A percentile compares a stretch with the other conserved stretches of the same genome.
Evolutionary conservation across 2,329 filamentous ascomycete species (phyloP).

Genomic region (Elsinoe necatrix): DNA sequence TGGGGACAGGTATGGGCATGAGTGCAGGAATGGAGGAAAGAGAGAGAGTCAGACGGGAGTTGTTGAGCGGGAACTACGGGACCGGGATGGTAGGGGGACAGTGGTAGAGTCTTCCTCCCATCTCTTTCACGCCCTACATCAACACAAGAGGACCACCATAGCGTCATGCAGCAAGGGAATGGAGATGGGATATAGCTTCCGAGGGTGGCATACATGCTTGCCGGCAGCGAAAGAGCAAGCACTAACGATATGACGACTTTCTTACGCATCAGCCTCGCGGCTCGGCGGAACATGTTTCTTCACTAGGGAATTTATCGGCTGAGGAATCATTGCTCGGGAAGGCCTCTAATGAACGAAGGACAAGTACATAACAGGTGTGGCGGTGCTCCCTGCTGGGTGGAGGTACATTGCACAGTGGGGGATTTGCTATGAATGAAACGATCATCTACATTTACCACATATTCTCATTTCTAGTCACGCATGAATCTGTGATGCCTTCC

Average conservation of each 20-base stretch:
- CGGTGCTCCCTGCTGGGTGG: not conserved
- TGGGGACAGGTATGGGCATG: slow-evolving; percentile 12
- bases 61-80: slow-evolving; percentile 13
- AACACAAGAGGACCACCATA: not conserved
- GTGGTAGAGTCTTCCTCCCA: not conserved
- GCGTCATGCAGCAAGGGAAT: not conserved
- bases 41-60: slow-evolving; percentile 2
- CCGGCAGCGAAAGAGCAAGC: not conserved
- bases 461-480: too few species aligned
- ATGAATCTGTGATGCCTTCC: too few species aligned
- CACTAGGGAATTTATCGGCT: not conserved
- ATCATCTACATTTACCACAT: not conserved
- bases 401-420: not conserved
- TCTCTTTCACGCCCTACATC: not conserved
- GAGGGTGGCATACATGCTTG: not conserved
- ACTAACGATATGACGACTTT: not conserved
- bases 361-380: not conserved
- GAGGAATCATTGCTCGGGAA: too few species aligned
- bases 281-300: not conserved
- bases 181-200: not conserved
- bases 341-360: not conserved
- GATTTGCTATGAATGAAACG: not conserved
- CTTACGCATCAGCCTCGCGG: slow-evolving; percentile 8
- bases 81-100: slow-evolving; percentile 4
- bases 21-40: slow-evolving; percentile 11